A percentile compares a stretch with the other conserved stretches of the same genome.
Evolutionary conservation across 768 basidiomycete genomes (phyloP).

Genomic region (Hydnum rufescens): DNA sequence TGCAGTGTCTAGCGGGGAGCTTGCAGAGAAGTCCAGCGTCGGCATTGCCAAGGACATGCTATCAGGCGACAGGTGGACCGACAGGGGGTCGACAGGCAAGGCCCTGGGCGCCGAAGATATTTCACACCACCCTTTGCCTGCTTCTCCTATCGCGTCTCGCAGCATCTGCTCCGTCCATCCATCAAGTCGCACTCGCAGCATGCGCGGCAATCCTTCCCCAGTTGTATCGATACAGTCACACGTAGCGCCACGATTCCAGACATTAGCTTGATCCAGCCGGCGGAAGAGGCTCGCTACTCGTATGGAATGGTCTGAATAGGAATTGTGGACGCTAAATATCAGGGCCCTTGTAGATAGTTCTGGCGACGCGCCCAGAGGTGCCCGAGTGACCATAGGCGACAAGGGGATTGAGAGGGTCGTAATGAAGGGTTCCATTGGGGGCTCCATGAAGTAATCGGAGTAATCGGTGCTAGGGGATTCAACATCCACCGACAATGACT

Average conservation of each 20-base stretch:
- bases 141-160: slow-evolving; percentile 46
- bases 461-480: slow-evolving; percentile 13
- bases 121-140: slow-evolving; percentile 54
- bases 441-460: slow-evolving; percentile 41
- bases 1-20: too few relatives aligned
- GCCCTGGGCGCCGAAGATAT: slow-evolving; percentile 31
- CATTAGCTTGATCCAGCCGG: slow-evolving; percentile 44
- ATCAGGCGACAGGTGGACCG: slow-evolving; percentile 15
- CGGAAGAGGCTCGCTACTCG: slow-evolving; percentile 50
- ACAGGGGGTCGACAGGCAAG: slow-evolving; percentile 13
- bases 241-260: slow-evolving; percentile 43
- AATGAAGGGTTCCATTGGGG: slow-evolving; percentile 23
- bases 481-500: neutral
- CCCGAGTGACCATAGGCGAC: slow-evolving; percentile 23
- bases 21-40: slow-evolving; percentile 45
- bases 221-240: slow-evolving; percentile 23
- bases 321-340: slow-evolving; percentile 31
- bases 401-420: slow-evolving; percentile 59
- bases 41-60: slow-evolving; percentile 55
- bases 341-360: slow-evolving; percentile 14
- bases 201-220: neutral
- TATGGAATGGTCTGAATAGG: slow-evolving; percentile 35
- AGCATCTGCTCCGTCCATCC: slow-evolving; percentile 57
- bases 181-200: slow-evolving; percentile 46
- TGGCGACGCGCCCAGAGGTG: neutral